Conservation (phyloP, 202 grass and related monocot genomes). For the Schoenoplectus tabernaemontani region DNA sequence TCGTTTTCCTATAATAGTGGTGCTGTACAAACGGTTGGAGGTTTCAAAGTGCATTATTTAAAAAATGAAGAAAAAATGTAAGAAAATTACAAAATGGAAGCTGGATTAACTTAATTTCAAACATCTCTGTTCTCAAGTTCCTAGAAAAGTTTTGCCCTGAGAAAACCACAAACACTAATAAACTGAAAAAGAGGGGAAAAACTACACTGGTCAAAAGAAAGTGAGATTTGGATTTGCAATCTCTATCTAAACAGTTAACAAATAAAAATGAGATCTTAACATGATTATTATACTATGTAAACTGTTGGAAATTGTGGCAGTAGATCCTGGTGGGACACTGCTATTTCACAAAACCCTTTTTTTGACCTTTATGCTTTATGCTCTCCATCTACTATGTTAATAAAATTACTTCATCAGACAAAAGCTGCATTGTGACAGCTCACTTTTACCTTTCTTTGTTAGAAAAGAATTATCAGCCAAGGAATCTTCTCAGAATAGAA, state of each 20-base stretch:
- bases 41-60: neutral
- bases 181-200: neutral
- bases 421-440: constrained; percentile 16
- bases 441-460: constrained; percentile 11
- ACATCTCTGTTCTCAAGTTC: neutral
- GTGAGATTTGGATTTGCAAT: neutral
- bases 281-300: neutral
- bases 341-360: constrained; percentile 6
- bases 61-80: neutral
- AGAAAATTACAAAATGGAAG: neutral
- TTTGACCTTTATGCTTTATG: neutral
- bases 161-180: neutral
- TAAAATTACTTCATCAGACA: constrained; percentile 15
- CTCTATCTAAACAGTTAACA: neutral
- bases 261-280: neutral
- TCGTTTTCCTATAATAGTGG: neutral
- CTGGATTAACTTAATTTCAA: neutral
- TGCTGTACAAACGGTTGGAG: neutral
- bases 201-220: neutral
- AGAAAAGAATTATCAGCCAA: neutral
- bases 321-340: neutral
- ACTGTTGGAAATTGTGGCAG: constrained; percentile 21
- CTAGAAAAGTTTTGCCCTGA: neutral
- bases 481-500: constrained; percentile 20
- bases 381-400: constrained; percentile 7